These are phyloP conservation scores for Gentiana straminea DNA, from an alignment of 257 asterid species.

Conservation along the genomic window DNA sequence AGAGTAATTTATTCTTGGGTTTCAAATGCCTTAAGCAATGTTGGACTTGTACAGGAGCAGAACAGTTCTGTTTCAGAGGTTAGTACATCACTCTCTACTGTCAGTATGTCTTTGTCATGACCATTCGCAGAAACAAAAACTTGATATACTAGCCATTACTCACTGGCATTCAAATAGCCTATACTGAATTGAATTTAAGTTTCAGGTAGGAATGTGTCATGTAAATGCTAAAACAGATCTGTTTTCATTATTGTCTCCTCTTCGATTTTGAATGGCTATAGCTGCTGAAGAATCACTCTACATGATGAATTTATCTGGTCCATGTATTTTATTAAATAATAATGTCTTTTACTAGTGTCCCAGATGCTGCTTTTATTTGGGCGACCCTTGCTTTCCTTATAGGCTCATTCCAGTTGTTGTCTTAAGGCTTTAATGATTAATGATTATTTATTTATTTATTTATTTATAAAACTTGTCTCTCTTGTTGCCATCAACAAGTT, in stretches of 20 bases:
- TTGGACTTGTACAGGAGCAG: conserved; percentile 43
- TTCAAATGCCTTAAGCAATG: conserved; percentile 48
- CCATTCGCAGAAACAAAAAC: neutral
- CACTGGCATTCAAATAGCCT: neutral
- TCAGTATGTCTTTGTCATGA: neutral
- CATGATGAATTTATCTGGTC: neutral
- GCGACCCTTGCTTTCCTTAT: too few species aligned
- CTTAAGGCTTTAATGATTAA: too few species aligned
- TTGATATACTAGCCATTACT: neutral
- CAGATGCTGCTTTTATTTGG: too few species aligned
- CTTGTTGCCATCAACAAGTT: too few species aligned
- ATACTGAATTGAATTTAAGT: neutral
- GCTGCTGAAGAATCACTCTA: neutral
- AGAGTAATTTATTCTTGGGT: conserved; percentile 76
- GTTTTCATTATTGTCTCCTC: neutral
- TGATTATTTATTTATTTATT: too few species aligned
- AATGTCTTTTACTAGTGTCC: neutral
- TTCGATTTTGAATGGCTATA: neutral
- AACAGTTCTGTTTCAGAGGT: conserved; percentile 49
- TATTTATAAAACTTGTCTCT: too few species aligned
- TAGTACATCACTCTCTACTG: conserved; percentile 13
- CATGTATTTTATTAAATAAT: neutral
- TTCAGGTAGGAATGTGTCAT: neutral
- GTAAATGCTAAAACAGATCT: too few species aligned
- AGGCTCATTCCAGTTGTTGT: too few species aligned